Percentiles rank a stretch among this genome's conserved stretches.
These are phyloP conservation scores for Parachlorella kessleri DNA, from an alignment of 139 green algal genomes.

Conservation along the genomic window DNA sequence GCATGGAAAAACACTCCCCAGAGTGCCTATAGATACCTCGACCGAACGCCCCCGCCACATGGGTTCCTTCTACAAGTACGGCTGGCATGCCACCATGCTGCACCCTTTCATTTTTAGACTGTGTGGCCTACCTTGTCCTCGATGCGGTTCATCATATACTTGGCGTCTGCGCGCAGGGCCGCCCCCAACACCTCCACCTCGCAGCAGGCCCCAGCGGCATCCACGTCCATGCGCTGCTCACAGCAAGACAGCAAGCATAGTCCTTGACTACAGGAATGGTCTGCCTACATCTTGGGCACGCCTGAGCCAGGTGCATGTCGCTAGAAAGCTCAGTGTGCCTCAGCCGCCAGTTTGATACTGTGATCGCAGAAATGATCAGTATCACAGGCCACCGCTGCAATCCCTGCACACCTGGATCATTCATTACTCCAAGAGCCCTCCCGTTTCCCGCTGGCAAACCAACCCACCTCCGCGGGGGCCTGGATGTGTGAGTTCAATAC, in stretches of 20 bases:
- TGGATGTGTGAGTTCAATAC: conserved; percentile 25
- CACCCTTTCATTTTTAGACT: background rate
- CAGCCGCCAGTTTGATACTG: too few relatives aligned
- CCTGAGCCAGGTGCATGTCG: too few relatives aligned
- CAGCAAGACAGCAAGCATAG: too few relatives aligned
- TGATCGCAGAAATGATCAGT: too few relatives aligned
- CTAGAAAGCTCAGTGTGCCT: too few relatives aligned
- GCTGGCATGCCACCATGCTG: background rate
- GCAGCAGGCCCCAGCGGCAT: background rate
- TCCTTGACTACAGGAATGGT: too few relatives aligned
- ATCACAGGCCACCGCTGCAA: too few relatives aligned
- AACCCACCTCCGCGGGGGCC: background rate
- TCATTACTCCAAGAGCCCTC: too few relatives aligned
- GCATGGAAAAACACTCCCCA: background rate
- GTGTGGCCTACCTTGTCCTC: conserved; percentile 53
- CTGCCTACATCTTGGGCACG: too few relatives aligned
- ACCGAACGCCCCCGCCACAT: too few relatives aligned
- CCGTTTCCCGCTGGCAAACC: too few relatives aligned
- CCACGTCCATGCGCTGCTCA: conserved; percentile 16
- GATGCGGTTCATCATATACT: conserved; percentile 56
- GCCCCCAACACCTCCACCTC: conserved; percentile 22
- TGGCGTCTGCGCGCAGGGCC: background rate
- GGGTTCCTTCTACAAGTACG: background rate
- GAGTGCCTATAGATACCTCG: background rate
- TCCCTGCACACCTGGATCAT: too few relatives aligned